phyloP scores from a whole-genome alignment of 2,329 filamentous ascomycete genomes.

The Venturia oleaginea region DNA sequence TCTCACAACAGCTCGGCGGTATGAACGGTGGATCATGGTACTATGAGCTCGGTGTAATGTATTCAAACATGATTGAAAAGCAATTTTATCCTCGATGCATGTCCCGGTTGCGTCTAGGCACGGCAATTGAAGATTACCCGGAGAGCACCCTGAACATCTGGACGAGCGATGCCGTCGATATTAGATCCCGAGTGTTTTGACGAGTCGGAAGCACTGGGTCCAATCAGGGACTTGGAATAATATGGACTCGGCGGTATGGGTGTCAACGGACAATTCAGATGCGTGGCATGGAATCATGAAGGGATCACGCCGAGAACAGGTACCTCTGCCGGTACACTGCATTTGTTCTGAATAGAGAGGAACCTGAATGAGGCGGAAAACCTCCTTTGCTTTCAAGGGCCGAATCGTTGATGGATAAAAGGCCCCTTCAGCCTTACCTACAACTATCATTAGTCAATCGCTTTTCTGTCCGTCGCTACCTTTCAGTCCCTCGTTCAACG shows the following conservation, averaged over 20 bases:
- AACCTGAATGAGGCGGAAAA: neutral
- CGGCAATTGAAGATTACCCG: neutral
- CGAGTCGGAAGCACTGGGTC: neutral
- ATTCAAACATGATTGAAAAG: neutral
- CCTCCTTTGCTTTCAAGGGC: neutral
- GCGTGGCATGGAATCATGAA: neutral
- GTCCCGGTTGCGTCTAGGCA: neutral
- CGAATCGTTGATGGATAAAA: neutral
- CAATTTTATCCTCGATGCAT: neutral
- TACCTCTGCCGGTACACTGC: neutral
- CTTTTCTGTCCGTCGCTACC: neutral
- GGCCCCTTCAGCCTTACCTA: no score
- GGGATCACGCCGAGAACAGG: constrained; percentile 1
- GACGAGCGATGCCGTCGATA: neutral
- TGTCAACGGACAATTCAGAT: neutral
- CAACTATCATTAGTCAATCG: neutral
- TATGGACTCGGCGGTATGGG: neutral
- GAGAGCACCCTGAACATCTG: neutral
- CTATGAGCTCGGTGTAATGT: neutral
- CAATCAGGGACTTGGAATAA: neutral
- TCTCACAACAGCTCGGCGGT: neutral
- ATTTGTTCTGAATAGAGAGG: neutral
- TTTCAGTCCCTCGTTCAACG: neutral
- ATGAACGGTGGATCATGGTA: neutral
- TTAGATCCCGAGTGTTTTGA: neutral